These are phyloP conservation scores for Saccharomycopsis babjevae DNA, from an alignment of 805 yeast species.

Conservation along the genomic window DNA sequence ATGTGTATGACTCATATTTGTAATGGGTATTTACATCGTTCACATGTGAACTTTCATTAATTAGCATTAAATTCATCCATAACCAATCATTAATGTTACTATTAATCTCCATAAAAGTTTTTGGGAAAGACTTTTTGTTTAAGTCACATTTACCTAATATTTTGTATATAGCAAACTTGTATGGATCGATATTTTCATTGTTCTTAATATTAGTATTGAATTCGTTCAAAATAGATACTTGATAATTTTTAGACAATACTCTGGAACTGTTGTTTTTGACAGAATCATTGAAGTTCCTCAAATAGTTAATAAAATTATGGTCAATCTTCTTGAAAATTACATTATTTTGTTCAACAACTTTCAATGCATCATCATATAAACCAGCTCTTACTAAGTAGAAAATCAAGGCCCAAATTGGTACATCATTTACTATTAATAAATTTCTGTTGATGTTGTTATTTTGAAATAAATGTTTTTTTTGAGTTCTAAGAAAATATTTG, in stretches of 20 bases:
- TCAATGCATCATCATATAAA: constrained; percentile 64
- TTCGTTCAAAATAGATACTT: constrained; percentile 63
- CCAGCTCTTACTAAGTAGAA: constrained; percentile 85
- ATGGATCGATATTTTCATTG: constrained; percentile 67
- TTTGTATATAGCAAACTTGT: constrained; percentile 81
- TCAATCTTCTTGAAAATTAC: constrained; percentile 77
- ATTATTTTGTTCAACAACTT: constrained; percentile 51
- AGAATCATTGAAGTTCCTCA: constrained; percentile 57
- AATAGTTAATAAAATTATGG: constrained; percentile 69
- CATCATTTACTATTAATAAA: constrained; percentile 61
- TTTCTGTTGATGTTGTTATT: constrained; percentile 43
- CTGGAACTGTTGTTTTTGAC: constrained; percentile 28
- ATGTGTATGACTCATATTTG: constrained; percentile 58
- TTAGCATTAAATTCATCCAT: constrained; percentile 81
- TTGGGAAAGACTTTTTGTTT: constrained; percentile 53
- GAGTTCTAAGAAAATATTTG: constrained; percentile 44
- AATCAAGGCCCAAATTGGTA: constrained; percentile 90
- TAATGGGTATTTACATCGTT: constrained; percentile 32
- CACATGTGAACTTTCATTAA: constrained; percentile 41
- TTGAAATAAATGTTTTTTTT: constrained; percentile 32
- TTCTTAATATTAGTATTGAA: constrained; percentile 77
- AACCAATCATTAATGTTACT: constrained; percentile 90
- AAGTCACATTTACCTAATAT: constrained; percentile 84
- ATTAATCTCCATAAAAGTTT: constrained; percentile 39
- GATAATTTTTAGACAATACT: constrained; percentile 53